phyloP scores from a whole-genome alignment of 768 basidiomycete species.

The Galerina marginata region DNA sequence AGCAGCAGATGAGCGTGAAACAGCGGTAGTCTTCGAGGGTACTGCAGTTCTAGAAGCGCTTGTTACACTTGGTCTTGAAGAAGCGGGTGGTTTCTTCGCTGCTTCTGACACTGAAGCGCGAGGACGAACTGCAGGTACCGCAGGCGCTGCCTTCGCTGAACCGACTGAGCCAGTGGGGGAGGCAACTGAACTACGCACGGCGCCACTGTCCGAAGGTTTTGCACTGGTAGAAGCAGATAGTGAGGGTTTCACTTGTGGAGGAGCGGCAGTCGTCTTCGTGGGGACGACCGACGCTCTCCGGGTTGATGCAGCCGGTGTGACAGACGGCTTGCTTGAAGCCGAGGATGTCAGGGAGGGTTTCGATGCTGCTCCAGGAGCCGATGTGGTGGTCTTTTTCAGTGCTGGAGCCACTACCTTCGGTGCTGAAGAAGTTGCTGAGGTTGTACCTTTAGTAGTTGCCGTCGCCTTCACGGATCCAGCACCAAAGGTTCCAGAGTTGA shows the following conservation, averaged over 20 bases:
- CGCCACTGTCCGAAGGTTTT: conserved; percentile 41
- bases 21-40: conserved; percentile 34
- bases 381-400: conserved; percentile 30
- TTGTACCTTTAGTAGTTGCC: conserved; percentile 35
- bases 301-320: conserved; percentile 38
- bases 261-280: conserved; percentile 43
- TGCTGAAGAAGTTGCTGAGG: conserved; percentile 29
- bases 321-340: conserved; percentile 29
- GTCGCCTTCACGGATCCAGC: conserved; percentile 57
- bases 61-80: conserved; percentile 49
- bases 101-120: conserved; percentile 74
- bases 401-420: conserved; percentile 16
- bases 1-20: conserved; percentile 36
- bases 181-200: conserved; percentile 52
- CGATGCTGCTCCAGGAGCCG: conserved; percentile 37
- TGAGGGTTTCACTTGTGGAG: conserved; percentile 39
- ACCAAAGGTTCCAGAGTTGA: conserved; percentile 71
- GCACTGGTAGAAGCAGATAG: conserved; percentile 45
- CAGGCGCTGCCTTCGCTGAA: conserved; percentile 50
- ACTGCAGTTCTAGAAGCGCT: conserved; percentile 38
- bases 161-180: conserved; percentile 60
- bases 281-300: conserved; percentile 54
- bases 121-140: conserved; percentile 52
- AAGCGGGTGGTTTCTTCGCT: conserved; percentile 53
- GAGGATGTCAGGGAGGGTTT: conserved; percentile 43